Evolutionary conservation across 2,329 filamentous ascomycete genomes (phyloP).

Genomic region (Ceratocystis lukuohia): DNA sequence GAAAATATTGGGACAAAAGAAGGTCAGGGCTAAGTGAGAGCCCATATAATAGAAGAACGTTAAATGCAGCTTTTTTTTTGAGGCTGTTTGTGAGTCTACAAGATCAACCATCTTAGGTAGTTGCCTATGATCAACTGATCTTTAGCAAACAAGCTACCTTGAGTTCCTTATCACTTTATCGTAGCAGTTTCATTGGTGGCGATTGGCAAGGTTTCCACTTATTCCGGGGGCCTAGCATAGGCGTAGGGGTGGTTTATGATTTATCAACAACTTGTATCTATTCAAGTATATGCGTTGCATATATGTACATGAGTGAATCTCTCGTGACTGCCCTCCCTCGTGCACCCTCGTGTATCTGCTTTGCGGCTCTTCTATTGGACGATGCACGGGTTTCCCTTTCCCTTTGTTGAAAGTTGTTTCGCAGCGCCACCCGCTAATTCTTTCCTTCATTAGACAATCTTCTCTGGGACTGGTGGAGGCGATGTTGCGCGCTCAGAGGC

Average conservation of each 20-base stretch:
- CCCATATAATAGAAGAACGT: no score
- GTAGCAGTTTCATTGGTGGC: neutral
- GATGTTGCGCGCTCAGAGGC: neutral
- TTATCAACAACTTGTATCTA: neutral
- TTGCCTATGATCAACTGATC: neutral
- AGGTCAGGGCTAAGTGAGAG: neutral
- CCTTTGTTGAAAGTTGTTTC: neutral
- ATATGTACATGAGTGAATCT: neutral
- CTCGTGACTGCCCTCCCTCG: neutral
- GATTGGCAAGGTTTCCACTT: neutral
- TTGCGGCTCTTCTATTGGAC: no score
- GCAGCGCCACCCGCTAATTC: neutral
- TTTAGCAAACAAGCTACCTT: neutral
- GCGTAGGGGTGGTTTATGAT: neutral
- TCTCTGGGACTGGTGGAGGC: neutral
- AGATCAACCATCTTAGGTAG: neutral
- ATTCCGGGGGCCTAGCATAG: neutral
- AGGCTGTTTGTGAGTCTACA: neutral
- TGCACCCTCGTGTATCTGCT: neutral
- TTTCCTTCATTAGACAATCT: neutral
- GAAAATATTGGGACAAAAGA: neutral
- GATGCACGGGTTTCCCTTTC: neutral
- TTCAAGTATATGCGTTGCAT: neutral
- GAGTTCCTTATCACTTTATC: neutral
- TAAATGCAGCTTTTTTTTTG: neutral